Base-by-base conservation (phyloP, 306 rosid species). In the Parietaria judaica region DNA sequence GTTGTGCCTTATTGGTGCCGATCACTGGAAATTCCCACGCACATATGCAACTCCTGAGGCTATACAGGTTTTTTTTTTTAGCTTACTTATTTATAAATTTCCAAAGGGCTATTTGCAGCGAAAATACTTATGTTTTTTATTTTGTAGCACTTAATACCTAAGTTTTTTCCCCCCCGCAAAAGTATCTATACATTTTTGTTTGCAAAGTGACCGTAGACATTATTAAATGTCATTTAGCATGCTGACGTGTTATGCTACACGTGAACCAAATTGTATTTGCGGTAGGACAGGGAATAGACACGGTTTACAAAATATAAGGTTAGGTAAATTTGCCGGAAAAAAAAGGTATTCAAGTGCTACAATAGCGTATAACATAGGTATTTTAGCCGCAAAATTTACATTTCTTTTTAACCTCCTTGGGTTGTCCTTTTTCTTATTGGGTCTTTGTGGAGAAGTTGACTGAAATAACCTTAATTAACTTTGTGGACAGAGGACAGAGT, bases 31-130 rank as follows among this genome's bases (percentile, higher is more conserved):
- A 70, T 82, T 45, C 66, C 96, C 98, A 66, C 86, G 98, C 66
- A 91, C 98, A 51, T 91, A 76, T 66, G 92, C 89, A 67, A 83
- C 82, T 72, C 98, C 96, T 50, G 96, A 85, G 63, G 96, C 98
- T 76, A 88, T 91, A 69, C 98, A 91, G 98, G 98, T 91, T 58
- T 57, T 65, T 68, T 66, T 47, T 36, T 52, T 17, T 60, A 43
- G 55, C 54, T 12, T 41, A 36, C 46, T 56, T 58, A 59, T 54
- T 4, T 61, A 34, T 61, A 64, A 58, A 54, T 4, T 71, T 70
- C 53, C 63, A 36, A 54, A 23, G 31, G 31, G 31, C 31, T 23
- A 23, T 23, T 23, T 23, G 31, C 31, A 23, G 31, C 31, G 31
- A 23, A 23, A 23, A 23, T 23, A 23, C 31, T 2, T 23, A 23